A percentile compares a stretch with the other conserved stretches of the same genome.
Evolutionary conservation across 352 stramenopile species (phyloP).

Genomic region (Blastocystis sp.): DNA sequence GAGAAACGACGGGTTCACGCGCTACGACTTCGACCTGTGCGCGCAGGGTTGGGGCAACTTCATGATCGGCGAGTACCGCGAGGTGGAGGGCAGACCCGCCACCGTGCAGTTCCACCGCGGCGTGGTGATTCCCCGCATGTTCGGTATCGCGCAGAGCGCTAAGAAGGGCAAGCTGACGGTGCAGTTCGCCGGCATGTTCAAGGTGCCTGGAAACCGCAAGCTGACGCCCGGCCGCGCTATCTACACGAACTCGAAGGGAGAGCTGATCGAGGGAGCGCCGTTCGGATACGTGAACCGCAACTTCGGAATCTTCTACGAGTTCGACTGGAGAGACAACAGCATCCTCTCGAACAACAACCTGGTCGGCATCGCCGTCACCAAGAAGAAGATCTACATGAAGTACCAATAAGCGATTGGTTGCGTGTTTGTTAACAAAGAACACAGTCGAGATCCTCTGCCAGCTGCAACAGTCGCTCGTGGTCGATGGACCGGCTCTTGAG

Average conservation of each 20-base stretch:
- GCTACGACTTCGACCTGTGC: background rate
- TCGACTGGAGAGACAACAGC: background rate
- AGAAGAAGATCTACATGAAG: conserved; percentile 37
- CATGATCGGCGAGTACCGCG: background rate
- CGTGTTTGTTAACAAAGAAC: background rate
- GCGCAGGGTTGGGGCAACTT: conserved; percentile 11
- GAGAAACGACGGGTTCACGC: background rate
- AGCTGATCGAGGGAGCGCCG: conserved; percentile 1
- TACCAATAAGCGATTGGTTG: conserved; percentile 20
- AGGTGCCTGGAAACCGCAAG: background rate
- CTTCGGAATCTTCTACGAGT: conserved; percentile 6
- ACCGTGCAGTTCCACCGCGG: conserved; percentile 12
- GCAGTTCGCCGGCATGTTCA: conserved; percentile 47
- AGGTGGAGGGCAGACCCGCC: background rate
- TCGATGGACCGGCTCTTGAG: background rate
- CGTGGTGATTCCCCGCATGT: background rate
- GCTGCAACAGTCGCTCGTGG: background rate
- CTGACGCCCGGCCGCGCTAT: background rate
- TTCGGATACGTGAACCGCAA: background rate
- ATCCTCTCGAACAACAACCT: background rate
- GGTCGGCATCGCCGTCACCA: conserved; percentile 9
- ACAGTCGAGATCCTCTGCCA: background rate
- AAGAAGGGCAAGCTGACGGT: background rate
- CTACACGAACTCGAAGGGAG: conserved; percentile 46
- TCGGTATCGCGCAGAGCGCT: conserved; percentile 17